Evolutionary conservation across 2,329 filamentous ascomycete species (phyloP), one percentile per base, ranked within the genome.

Genomic region (Teratosphaeria epicoccoides): DNA sequence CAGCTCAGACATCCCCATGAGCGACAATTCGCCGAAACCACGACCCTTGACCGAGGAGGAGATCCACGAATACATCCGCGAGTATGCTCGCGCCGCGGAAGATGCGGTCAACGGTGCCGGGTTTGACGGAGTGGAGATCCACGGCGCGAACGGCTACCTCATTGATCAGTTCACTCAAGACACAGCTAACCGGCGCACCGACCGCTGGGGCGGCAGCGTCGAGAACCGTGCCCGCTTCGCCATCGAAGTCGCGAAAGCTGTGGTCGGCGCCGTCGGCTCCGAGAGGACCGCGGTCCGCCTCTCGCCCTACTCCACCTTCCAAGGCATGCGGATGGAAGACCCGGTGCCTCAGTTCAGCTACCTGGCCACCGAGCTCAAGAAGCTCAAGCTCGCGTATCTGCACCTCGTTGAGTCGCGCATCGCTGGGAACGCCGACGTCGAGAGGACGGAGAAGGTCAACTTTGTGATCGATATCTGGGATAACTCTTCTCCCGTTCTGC

Each of bases 121-220:
- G 0, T 79, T 82, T 56, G 83, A 86, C 60, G 79, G 80, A 3
- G 75, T 87, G 14, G 83, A 75, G 54, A 66, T 76, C 11, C 72
- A 75, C 55, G 73, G 65, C 28, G 68, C 62, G 4, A 68, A 66
- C 49, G 63, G 63, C 12, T 88, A 87, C 61, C 71, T 88, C 1
- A 65, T 85, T 7, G 76, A 77, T 52, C 76, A 84, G 58, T 88
- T 88, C 65, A 70, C 85, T 12, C 83, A 80, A 56, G 74, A 77
- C 52, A 73, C 66, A 4, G 68, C 70, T 59, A 84, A 84, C 66
- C 70, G 71, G 47, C 73, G 81, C 1, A 77, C 68, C 2, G 76
- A 78, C 54, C 59, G 47, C 49, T 77, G 68, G 68, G 76, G 67
- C 5, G 75, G 75, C 6, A 72, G 68, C 43, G 61, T 76, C 6